phyloP scores from a whole-genome alignment of 2,329 filamentous ascomycete genomes.

The Fonsecaea nubica region DNA sequence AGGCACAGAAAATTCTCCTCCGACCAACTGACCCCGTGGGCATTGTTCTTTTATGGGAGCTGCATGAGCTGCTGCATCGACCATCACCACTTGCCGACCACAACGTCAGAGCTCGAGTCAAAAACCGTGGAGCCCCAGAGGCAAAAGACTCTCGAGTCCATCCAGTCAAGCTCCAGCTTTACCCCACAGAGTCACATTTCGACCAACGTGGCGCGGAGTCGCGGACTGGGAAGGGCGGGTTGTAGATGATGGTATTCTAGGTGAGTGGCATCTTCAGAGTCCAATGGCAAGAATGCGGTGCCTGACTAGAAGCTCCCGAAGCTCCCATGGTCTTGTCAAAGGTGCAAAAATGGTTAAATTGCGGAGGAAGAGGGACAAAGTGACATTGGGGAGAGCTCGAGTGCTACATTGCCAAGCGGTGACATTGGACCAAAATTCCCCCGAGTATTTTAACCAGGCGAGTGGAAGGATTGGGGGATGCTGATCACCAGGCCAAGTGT shows the following conservation, averaged over 20 bases:
- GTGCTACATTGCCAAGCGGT: constrained; percentile 17
- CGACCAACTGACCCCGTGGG: constrained; percentile 11
- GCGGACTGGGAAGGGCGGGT: constrained; percentile 2
- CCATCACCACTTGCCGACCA: constrained; percentile 1
- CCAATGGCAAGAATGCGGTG: constrained; percentile 14
- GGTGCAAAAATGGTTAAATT: constrained; percentile 15
- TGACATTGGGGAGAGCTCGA: constrained; percentile 16
- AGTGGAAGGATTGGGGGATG: background rate
- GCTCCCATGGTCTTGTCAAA: background rate
- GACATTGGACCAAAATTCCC: constrained; percentile 17
- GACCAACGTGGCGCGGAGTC: constrained; percentile 16
- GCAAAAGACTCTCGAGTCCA: background rate
- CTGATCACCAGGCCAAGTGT: no score
- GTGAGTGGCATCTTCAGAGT: background rate
- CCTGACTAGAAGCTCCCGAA: constrained; percentile 18
- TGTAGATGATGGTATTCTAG: background rate
- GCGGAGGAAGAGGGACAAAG: constrained; percentile 20
- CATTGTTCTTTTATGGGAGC: background rate
- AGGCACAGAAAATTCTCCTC: constrained; percentile 12
- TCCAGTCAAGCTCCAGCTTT: constrained; percentile 14
- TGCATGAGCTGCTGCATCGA: constrained; percentile 2
- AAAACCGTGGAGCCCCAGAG: constrained; percentile 1
- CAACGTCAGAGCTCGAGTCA: constrained; percentile 8
- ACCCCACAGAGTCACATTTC: constrained; percentile 15
- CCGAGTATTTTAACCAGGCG: constrained; percentile 21